phyloP scores from a whole-genome alignment of 2,329 filamentous ascomycete genomes.

The Penicillium occitanis region DNA sequence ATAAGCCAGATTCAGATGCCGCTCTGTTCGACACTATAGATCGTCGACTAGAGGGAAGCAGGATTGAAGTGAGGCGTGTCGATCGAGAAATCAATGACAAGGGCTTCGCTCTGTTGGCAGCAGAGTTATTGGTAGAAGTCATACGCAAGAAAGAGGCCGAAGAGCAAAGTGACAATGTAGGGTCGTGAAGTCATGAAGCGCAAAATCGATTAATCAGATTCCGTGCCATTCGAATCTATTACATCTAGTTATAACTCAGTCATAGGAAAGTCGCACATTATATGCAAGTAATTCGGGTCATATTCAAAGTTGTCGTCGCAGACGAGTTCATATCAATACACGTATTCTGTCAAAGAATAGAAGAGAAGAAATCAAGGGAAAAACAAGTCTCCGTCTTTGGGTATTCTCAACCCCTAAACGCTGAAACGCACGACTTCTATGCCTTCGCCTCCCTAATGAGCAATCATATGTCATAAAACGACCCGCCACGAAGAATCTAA shows the following conservation, averaged over 20 bases:
- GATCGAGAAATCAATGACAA: slow-evolving; percentile 35
- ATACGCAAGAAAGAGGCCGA: slow-evolving; percentile 20
- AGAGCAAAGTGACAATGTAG: background rate
- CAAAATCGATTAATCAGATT: too few species aligned
- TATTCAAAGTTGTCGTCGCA: slow-evolving; percentile 1
- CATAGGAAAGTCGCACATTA: background rate
- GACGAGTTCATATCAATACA: slow-evolving; percentile 2
- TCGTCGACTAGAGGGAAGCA: slow-evolving; percentile 49
- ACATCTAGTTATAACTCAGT: too few species aligned
- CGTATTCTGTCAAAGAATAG: background rate
- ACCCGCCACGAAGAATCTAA: slow-evolving; percentile 1
- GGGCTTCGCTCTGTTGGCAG: slow-evolving; percentile 30
- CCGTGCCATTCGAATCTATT: too few species aligned
- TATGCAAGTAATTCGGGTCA: background rate
- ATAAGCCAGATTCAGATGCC: slow-evolving; percentile 50
- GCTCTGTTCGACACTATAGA: slow-evolving; percentile 51
- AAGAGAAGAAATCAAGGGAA: background rate
- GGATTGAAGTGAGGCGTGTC: slow-evolving; percentile 53
- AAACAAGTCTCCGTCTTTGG: background rate
- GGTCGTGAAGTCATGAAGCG: background rate
- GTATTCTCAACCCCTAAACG: slow-evolving; percentile 8
- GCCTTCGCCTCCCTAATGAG: slow-evolving; percentile 1
- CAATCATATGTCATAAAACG: slow-evolving; percentile 10
- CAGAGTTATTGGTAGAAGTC: slow-evolving; percentile 28
- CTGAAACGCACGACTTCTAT: slow-evolving; percentile 18